Evolutionary conservation across 2,329 filamentous ascomycete species (phyloP).

Genomic region (Dendrostoma leiphaemia): DNA sequence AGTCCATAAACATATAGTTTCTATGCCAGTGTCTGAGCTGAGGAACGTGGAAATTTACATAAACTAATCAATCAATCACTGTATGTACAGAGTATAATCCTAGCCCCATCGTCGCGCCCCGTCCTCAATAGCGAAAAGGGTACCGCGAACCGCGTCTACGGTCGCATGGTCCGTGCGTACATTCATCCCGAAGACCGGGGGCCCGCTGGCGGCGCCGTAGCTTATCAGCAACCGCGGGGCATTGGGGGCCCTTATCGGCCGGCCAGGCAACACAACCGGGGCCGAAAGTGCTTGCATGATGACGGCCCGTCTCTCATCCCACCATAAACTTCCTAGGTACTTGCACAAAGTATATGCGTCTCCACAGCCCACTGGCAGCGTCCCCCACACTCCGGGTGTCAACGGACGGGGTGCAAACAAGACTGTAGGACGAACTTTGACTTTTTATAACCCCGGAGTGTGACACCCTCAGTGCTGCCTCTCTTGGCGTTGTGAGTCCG

Average conservation of each 20-base stretch:
- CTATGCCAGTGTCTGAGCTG: not conserved
- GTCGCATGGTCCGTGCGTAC: not conserved
- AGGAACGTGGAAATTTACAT: not conserved
- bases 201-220: too few species aligned
- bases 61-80: too few species aligned
- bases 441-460: too few species aligned
- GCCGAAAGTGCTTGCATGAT: slow-evolving; percentile 13
- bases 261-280: not conserved
- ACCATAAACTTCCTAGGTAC: not conserved
- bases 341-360: not conserved
- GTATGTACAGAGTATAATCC: too few species aligned
- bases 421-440: too few species aligned
- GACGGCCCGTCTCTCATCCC: not conserved
- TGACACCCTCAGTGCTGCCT: too few species aligned
- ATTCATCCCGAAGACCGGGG: too few species aligned
- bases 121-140: not conserved
- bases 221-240: slow-evolving; percentile 16
- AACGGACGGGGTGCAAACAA: too few species aligned
- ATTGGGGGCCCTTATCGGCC: slow-evolving; percentile 3
- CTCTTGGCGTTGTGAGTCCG: too few species aligned
- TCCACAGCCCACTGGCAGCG: not conserved
- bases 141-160: not conserved
- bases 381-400: too few species aligned
- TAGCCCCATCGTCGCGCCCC: too few species aligned
- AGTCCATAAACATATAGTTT: too few species aligned